These are phyloP conservation scores for Collybia nuda DNA, from an alignment of 768 basidiomycete species.

Conservation along the genomic window DNA sequence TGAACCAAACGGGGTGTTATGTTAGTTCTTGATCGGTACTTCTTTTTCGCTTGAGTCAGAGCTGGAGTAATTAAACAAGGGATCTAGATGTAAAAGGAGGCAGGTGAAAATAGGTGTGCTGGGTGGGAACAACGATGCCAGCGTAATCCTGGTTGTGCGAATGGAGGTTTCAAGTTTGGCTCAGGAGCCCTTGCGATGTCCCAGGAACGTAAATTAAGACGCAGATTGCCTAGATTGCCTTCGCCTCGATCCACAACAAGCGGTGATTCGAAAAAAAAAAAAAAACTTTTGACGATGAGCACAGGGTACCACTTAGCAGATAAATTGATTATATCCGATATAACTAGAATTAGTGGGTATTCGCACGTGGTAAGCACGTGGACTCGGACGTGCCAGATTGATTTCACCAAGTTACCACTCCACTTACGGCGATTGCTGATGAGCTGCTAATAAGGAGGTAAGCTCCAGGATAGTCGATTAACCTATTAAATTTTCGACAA, in stretches of 20 bases:
- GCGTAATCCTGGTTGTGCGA: not conserved
- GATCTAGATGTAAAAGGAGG: constrained; percentile 18
- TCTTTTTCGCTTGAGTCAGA: constrained; percentile 18
- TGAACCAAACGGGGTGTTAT: constrained; percentile 9
- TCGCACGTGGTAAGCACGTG: too few species aligned
- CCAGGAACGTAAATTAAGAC: constrained; percentile 14
- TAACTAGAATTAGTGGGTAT: too few species aligned
- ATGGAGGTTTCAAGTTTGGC: constrained; percentile 11
- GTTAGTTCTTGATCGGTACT: constrained; percentile 19
- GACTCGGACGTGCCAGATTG: too few species aligned
- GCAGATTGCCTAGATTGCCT: too few species aligned
- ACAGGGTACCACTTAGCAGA: too few species aligned
- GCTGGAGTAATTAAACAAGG: constrained; percentile 19
- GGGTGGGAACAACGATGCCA: constrained; percentile 2
- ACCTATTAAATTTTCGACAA: not conserved
- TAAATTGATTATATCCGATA: too few species aligned
- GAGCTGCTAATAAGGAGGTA: constrained; percentile 4
- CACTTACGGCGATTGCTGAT: constrained; percentile 4
- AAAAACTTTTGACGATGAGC: too few species aligned
- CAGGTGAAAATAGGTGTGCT: constrained; percentile 5
- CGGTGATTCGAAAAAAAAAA: too few species aligned
- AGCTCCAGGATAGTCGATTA: not conserved
- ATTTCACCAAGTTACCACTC: too few species aligned
- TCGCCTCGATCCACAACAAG: too few species aligned
- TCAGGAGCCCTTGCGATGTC: constrained; percentile 1